A percentile compares a stretch with the other conserved stretches of the same genome.
phyloP scores from a whole-genome alignment of 768 basidiomycete species.

The Boletus edulis region DNA sequence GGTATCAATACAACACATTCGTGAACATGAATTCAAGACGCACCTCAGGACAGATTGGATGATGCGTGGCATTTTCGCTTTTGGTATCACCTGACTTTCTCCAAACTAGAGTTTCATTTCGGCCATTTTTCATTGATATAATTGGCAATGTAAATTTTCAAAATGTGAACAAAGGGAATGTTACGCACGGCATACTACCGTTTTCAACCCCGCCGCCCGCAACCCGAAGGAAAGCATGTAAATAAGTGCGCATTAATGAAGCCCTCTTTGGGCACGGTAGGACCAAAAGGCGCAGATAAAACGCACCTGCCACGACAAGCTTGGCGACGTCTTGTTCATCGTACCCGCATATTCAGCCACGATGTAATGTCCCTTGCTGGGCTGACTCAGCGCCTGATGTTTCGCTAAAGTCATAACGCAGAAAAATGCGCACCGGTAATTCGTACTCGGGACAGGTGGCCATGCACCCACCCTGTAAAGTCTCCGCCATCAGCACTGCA shows the following conservation, averaged over 20 bases:
- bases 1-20: constrained; percentile 3
- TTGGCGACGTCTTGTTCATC: constrained; percentile 59
- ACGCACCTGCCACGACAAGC: constrained; percentile 73
- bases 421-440: constrained; percentile 60
- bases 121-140: not conserved
- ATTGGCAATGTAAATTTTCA: not conserved
- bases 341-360: constrained; percentile 68
- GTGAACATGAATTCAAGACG: constrained; percentile 4
- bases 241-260: constrained; percentile 11
- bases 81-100: constrained; percentile 67
- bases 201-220: not conserved
- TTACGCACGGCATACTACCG: constrained; percentile 61
- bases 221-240: not conserved
- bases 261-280: constrained; percentile 12
- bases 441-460: constrained; percentile 73
- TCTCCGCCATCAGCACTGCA: constrained; percentile 1
- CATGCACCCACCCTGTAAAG: constrained; percentile 59
- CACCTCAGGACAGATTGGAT: constrained; percentile 74
- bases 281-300: constrained; percentile 7
- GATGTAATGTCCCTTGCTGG: constrained; percentile 69
- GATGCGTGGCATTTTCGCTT: constrained; percentile 65
- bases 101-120: constrained; percentile 55
- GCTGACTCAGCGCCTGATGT: constrained; percentile 7
- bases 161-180: constrained; percentile 6
- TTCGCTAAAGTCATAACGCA: not conserved